phyloP scores from a whole-genome alignment of 495 filamentous ascomycete species.

The Xylaria intraflava region DNA sequence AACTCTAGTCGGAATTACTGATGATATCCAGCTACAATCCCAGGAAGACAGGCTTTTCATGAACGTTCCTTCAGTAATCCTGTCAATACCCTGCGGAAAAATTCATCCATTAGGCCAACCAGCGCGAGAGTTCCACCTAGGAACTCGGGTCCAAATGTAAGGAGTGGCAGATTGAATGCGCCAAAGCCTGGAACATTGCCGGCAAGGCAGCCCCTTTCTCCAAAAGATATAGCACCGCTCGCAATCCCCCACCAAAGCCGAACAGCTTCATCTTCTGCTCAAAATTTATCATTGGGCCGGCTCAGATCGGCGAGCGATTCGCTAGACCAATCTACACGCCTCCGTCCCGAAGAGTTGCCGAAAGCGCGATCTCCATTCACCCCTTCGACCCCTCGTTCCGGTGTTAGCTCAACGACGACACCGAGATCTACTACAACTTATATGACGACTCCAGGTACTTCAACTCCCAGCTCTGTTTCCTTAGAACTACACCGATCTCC shows the following conservation, averaged over 20 bases:
- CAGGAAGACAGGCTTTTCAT: constrained; percentile 59
- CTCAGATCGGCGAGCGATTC: constrained; percentile 36
- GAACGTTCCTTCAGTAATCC: constrained; percentile 63
- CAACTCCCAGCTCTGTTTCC: constrained; percentile 42
- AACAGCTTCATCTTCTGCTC: constrained; percentile 29
- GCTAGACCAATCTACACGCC: constrained; percentile 27
- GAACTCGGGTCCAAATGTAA: constrained; percentile 12
- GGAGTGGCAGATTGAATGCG: background rate
- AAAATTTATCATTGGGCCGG: constrained; percentile 32
- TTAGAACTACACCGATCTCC: constrained; percentile 36
- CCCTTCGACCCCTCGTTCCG: constrained; percentile 38
- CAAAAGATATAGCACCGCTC: constrained; percentile 44
- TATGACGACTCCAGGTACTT: constrained; percentile 32
- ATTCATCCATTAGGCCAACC: constrained; percentile 36
- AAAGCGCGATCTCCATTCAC: constrained; percentile 38
- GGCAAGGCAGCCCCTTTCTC: constrained; percentile 39
- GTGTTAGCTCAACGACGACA: constrained; percentile 34
- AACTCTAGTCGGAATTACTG: constrained; percentile 14
- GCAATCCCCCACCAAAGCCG: constrained; percentile 42
- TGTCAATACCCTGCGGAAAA: constrained; percentile 42
- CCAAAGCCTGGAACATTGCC: constrained; percentile 17
- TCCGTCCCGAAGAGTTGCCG: constrained; percentile 40
- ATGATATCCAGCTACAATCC: constrained; percentile 57
- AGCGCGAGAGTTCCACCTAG: constrained; percentile 25
- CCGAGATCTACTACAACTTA: constrained; percentile 31